A percentile compares a stretch with the other conserved stretches of the same genome.
Evolutionary conservation across 2,329 filamentous ascomycete species (phyloP).

Genomic region (Pyricularia grisea): DNA sequence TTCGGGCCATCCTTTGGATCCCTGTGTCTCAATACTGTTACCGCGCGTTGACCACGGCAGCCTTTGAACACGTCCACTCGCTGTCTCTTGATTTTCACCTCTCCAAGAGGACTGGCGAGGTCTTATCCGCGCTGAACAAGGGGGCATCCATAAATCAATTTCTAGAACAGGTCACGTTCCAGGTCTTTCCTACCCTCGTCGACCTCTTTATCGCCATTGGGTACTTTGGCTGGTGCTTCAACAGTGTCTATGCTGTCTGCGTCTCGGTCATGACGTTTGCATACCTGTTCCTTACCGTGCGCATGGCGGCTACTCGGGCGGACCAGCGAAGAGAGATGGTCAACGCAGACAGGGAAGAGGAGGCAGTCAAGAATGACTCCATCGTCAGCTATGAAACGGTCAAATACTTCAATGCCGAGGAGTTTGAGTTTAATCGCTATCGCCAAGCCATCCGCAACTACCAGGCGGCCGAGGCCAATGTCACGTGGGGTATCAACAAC

Average conservation of each 20-base stretch:
- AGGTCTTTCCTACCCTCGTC: constrained; percentile 88
- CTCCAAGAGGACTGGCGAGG: constrained; percentile 92
- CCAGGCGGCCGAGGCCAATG: constrained; percentile 66
- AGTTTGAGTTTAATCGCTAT: constrained; percentile 69
- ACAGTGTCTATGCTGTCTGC: constrained; percentile 83
- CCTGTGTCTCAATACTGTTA: constrained; percentile 97
- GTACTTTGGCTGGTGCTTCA: constrained; percentile 71
- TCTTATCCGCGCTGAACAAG: constrained; percentile 91
- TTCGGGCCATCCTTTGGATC: constrained; percentile 84
- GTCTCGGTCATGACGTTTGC: constrained; percentile 87
- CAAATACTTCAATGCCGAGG: constrained; percentile 82
- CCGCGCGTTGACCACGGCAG: constrained; percentile 83
- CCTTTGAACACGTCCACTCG: constrained; percentile 94
- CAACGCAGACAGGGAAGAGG: constrained; percentile 88
- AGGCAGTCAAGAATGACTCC: constrained; percentile 97
- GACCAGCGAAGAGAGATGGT: constrained; percentile 90
- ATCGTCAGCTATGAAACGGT: constrained; percentile 97
- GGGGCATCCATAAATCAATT: constrained; percentile 95
- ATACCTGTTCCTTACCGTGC: constrained; percentile 93
- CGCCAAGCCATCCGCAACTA: constrained; percentile 60
- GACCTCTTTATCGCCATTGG: constrained; percentile 79
- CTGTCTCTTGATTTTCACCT: constrained; percentile 95
- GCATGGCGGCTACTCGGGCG: constrained; percentile 87
- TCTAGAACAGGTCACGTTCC: constrained; percentile 91
- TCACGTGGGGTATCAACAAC: constrained; percentile 65